Conservation (phyloP, 1,284 basidiomycete genomes). For the Cryptococcus sp. region DNA sequence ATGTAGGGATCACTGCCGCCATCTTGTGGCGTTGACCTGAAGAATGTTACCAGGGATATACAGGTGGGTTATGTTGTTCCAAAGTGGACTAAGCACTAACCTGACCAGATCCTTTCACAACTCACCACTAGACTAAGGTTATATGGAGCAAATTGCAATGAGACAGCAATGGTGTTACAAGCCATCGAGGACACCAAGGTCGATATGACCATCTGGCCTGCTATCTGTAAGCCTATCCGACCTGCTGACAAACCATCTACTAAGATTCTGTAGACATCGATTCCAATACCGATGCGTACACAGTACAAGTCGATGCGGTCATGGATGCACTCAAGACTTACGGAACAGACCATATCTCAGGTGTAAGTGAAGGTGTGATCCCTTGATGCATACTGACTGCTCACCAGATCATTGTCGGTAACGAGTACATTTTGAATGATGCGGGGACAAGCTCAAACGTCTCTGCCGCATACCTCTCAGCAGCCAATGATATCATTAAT, state of each 20-base stretch:
- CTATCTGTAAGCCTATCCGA: conserved; percentile 55
- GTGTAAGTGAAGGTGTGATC: conserved; percentile 55
- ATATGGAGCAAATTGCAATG: conserved; percentile 52
- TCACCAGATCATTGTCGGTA: conserved; percentile 39
- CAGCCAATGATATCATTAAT: conserved; percentile 54
- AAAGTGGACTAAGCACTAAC: background rate
- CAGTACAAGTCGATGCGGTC: conserved; percentile 65
- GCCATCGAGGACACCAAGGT: conserved; percentile 85
- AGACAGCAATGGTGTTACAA: conserved; percentile 57
- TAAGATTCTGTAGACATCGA: conserved; percentile 47
- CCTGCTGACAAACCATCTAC: background rate
- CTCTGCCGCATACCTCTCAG: conserved; percentile 29
- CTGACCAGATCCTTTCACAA: conserved; percentile 38
- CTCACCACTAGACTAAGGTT: conserved; percentile 42
- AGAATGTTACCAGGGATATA: conserved; percentile 51
- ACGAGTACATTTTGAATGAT: conserved; percentile 69
- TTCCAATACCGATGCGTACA: conserved; percentile 64
- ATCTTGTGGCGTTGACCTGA: conserved; percentile 46
- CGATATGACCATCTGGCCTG: conserved; percentile 79
- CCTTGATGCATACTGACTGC: background rate
- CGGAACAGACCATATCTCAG: conserved; percentile 70
- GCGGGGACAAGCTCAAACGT: conserved; percentile 23
- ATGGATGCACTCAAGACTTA: conserved; percentile 62
- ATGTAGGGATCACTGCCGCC: conserved; percentile 27
- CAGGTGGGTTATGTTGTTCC: conserved; percentile 18